Evolutionary conservation across 345 rosid genomes (phyloP).

Genomic region (Passiflora organensis): DNA sequence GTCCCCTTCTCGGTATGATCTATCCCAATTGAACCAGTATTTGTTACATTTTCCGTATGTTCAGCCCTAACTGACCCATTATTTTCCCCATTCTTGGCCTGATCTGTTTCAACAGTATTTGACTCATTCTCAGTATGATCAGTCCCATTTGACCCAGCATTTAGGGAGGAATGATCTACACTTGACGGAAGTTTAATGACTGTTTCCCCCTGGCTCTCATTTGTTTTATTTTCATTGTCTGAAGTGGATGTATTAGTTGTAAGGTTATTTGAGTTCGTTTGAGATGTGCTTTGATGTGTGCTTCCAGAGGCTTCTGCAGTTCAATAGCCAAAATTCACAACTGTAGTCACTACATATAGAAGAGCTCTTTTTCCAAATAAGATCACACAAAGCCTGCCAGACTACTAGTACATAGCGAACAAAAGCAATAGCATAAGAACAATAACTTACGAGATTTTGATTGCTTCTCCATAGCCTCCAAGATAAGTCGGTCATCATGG

Average conservation of each 20-base stretch:
- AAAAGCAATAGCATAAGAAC: background rate
- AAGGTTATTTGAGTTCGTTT: conserved; percentile 36
- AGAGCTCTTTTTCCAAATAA: background rate
- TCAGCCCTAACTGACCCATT: conserved; percentile 4
- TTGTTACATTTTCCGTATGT: background rate
- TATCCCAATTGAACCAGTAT: background rate
- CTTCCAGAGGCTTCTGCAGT: conserved; percentile 39
- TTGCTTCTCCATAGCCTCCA: conserved; percentile 54
- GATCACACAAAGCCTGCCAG: background rate
- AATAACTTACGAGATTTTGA: conserved; percentile 53
- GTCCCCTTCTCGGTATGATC: conserved; percentile 1
- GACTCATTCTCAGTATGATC: conserved; percentile 14
- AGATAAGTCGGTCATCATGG: conserved; percentile 56
- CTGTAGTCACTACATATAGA: conserved; percentile 17
- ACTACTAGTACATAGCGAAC: background rate
- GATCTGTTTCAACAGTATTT: conserved; percentile 25
- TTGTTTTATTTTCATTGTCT: conserved; percentile 33
- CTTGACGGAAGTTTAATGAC: conserved; percentile 17
- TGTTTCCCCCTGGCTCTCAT: conserved; percentile 32
- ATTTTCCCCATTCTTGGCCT: conserved; percentile 7
- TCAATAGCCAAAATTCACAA: conserved; percentile 20
- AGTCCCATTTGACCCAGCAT: conserved; percentile 22
- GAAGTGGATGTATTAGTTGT: conserved; percentile 32
- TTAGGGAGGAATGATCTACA: conserved; percentile 4
- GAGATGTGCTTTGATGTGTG: conserved; percentile 35